phyloP scores from a whole-genome alignment of 352 stramenopile species.

The Thalassiosira exigua region DNA sequence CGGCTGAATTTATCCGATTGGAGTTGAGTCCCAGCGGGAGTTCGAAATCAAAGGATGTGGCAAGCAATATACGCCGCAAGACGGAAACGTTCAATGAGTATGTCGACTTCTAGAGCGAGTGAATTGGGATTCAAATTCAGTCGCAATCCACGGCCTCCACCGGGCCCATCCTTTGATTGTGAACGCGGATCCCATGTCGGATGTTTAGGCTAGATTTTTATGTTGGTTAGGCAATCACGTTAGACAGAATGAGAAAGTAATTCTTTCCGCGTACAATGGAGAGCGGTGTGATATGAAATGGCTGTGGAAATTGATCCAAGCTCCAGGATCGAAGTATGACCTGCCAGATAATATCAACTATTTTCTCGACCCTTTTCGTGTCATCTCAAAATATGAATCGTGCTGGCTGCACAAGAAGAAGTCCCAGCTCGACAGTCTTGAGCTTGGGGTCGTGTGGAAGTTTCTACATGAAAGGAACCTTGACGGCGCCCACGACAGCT shows the following conservation, averaged over 20 bases:
- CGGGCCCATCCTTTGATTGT: not conserved
- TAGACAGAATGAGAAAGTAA: not conserved
- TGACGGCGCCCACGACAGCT: conserved; percentile 16
- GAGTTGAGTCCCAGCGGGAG: not conserved
- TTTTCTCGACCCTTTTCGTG: conserved; percentile 31
- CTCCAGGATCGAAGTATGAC: not conserved
- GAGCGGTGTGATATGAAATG: conserved; percentile 42
- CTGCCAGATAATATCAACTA: conserved; percentile 19
- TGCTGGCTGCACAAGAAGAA: conserved; percentile 9
- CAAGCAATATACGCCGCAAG: conserved; percentile 1
- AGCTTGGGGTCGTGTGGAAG: conserved; percentile 31
- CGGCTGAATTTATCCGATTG: not conserved
- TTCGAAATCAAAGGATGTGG: not conserved
- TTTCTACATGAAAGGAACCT: conserved; percentile 7
- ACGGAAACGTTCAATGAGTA: conserved; percentile 13
- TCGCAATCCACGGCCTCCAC: not conserved
- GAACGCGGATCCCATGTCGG: not conserved
- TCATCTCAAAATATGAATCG: conserved; percentile 15
- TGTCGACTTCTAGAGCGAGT: conserved; percentile 9
- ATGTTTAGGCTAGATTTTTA: not conserved
- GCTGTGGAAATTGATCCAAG: conserved; percentile 36
- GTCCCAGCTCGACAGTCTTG: conserved; percentile 24
- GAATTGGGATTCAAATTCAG: not conserved
- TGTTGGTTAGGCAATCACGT: not conserved
- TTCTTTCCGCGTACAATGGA: conserved; percentile 29